Evolutionary conservation across 495 filamentous ascomycete genomes (phyloP).

Genomic region (Terfezia claveryi): DNA sequence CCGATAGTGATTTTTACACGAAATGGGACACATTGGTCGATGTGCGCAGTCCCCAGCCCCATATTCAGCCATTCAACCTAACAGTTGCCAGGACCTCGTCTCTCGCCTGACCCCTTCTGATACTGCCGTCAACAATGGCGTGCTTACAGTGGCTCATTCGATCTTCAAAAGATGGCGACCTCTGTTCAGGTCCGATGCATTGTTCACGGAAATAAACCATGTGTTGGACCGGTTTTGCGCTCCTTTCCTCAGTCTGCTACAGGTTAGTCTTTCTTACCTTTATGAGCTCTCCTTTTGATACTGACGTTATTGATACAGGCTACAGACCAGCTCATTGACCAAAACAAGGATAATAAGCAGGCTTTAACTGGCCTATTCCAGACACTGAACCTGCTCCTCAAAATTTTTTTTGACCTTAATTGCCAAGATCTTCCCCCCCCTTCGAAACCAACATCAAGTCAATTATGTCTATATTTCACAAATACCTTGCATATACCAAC

Average conservation of each 20-base stretch:
- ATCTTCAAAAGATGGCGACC: constrained; percentile 95
- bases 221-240: constrained; percentile 61
- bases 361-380: constrained; percentile 52
- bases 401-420: constrained; percentile 85
- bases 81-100: constrained; percentile 47
- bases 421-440: constrained; percentile 81
- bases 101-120: constrained; percentile 60
- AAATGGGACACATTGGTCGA: constrained; percentile 84
- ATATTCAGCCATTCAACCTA: not conserved
- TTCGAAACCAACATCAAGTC: constrained; percentile 55
- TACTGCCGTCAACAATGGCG: constrained; percentile 65
- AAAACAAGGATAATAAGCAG: constrained; percentile 49
- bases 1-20: constrained; percentile 92
- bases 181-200: constrained; percentile 67
- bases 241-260: constrained; percentile 59
- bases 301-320: constrained; percentile 2
- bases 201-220: constrained; percentile 87
- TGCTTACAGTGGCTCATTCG: constrained; percentile 89
- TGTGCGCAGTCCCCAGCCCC: constrained; percentile 24
- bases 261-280: constrained; percentile 26
- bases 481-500: constrained; percentile 82
- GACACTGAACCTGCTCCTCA: constrained; percentile 65
- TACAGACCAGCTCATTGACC: constrained; percentile 54
- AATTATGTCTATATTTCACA: constrained; percentile 62
- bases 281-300: not conserved